phyloP scores from a whole-genome alignment of 148 eudicot genomes.

The Rhododendron mucronatum region DNA sequence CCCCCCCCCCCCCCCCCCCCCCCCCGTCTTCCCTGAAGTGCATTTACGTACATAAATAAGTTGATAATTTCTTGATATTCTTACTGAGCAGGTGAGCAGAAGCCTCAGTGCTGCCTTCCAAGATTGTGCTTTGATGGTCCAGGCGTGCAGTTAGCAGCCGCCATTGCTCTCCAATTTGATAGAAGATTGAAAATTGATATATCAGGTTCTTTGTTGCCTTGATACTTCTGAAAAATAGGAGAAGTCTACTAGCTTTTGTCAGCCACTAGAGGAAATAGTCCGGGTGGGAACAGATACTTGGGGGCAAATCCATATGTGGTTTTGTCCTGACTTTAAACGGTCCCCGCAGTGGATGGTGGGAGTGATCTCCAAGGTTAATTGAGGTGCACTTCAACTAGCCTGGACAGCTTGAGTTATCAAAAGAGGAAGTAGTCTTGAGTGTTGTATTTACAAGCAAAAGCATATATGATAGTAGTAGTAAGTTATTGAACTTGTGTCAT shows the following conservation, averaged over 20 bases:
- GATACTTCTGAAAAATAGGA: background rate
- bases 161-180: background rate
- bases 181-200: background rate
- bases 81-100: background rate
- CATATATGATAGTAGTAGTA: background rate
- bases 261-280: background rate
- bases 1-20: background rate
- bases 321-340: background rate
- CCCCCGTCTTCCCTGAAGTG: background rate
- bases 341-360: background rate
- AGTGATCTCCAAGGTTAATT: background rate
- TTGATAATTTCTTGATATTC: background rate
- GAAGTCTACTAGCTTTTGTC: background rate
- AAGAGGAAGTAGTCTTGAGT: background rate
- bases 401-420: background rate
- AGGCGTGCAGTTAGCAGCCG: background rate
- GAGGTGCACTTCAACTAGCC: background rate
- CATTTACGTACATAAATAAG: background rate
- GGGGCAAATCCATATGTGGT: background rate
- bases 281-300: background rate
- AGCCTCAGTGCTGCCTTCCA: background rate
- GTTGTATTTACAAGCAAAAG: background rate
- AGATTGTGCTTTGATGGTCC: background rate
- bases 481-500: background rate
- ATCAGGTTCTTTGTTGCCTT: background rate